Conservation (phyloP, 2,329 filamentous ascomycete species). For the Beauveria scarabaeidicola region DNA sequence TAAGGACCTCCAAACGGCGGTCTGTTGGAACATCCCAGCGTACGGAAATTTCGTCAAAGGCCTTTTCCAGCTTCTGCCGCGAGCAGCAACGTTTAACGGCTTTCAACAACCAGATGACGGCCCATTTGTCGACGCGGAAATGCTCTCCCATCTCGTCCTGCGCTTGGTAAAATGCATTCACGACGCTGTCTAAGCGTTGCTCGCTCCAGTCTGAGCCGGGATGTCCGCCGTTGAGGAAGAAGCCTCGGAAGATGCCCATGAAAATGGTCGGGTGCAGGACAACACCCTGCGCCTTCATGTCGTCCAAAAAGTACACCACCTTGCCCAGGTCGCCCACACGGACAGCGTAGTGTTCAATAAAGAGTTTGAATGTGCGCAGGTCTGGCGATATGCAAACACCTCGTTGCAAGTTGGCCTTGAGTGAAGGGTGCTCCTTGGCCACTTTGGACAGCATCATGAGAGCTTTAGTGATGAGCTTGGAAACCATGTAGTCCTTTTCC, state of each 20-base stretch:
- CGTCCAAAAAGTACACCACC: constrained; percentile 62
- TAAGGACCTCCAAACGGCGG: not conserved
- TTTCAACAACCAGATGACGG: constrained; percentile 50
- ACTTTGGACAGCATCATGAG: constrained; percentile 51
- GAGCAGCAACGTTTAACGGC: constrained; percentile 57
- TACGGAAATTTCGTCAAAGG: constrained; percentile 42
- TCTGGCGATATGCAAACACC: constrained; percentile 62
- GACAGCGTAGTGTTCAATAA: constrained; percentile 67
- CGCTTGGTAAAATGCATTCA: constrained; percentile 53
- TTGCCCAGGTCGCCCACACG: constrained; percentile 62
- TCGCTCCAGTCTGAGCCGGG: constrained; percentile 62
- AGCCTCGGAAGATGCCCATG: constrained; percentile 74
- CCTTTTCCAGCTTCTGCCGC: constrained; percentile 40
- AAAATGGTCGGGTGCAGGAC: constrained; percentile 70
- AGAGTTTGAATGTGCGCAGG: constrained; percentile 67
- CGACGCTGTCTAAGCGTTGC: constrained; percentile 58
- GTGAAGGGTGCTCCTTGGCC: constrained; percentile 44
- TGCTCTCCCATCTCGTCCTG: constrained; percentile 37
- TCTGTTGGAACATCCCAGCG: constrained; percentile 30
- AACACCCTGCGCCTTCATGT: constrained; percentile 66
- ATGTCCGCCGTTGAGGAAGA: constrained; percentile 60
- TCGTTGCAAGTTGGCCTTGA: constrained; percentile 49
- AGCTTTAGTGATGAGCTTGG: constrained; percentile 43
- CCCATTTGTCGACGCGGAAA: constrained; percentile 50
- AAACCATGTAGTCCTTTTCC: constrained; percentile 36